Base-by-base conservation (phyloP, 2,329 filamentous ascomycete species). In the Fusarium proliferatum region DNA sequence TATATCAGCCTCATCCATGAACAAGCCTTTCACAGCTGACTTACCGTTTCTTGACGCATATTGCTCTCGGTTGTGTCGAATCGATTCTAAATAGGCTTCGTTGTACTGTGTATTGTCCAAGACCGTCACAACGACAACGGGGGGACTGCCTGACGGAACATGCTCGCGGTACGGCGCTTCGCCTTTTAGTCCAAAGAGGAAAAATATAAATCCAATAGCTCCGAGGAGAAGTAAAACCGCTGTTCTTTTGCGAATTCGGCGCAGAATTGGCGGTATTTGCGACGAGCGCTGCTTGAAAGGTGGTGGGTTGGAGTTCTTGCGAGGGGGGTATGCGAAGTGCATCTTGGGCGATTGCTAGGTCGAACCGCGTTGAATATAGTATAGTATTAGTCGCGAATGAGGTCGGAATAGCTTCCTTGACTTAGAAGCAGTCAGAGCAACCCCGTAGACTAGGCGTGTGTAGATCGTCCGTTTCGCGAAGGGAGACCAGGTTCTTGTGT, bases 261-360 rank as follows among this genome's bases (percentile, higher is more conserved):
- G 89, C 71, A 90, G 79, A 68, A 85, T 78, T 53, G 89, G 79
- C 15, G 90, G 80, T 26, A 85, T 81, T 75, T 86, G 84, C 79
- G 90, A 85, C 73, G 88, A 87, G 78, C 90, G 88, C 53, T 89
- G 86, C 73, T 88, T 87, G 83, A 94, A 96, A 36, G 92, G 91
- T 74, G 91, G 90, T 75, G 93, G 90, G 80, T 92, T 91, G 74
- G 93, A 96, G 79, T 89, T 91, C 85, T 96, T 97, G 82, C 95
- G 92, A 79, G 94, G 90, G 62, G 95, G 95, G 78, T 97, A 91
- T 73, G 95, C 94, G 87, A 96, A 95, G 82, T 97, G 95, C 94
- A 97, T 96, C 76, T 78, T 86, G 79, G 69, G 73, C 57, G 48
- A 61, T 42, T 45, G 13, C n/a, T 43, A 12, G 6, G 11, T 16